Evolutionary conservation across 208 protist species (phyloP).

Genomic region (Leishmania major): DNA sequence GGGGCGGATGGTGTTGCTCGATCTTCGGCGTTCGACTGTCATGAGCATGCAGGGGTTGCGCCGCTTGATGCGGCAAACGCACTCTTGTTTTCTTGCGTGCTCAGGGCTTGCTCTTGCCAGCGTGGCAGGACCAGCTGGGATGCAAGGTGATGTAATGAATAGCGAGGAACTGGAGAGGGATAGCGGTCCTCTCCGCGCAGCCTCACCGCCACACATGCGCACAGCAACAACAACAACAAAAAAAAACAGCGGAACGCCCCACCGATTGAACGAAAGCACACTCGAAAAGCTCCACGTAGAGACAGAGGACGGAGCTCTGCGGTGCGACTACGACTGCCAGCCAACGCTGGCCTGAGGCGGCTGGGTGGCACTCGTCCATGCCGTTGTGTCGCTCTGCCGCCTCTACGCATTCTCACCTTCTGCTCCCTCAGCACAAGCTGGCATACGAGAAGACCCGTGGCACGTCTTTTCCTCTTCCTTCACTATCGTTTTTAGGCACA

Average conservation of each 20-base stretch:
- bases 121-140: background rate
- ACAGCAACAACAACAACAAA: too few relatives aligned
- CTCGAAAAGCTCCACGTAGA: background rate
- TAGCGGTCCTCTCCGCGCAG: background rate
- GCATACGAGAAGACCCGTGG: too few relatives aligned
- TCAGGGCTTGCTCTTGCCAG: background rate
- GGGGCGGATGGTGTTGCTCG: background rate
- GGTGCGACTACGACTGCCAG: background rate
- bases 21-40: background rate
- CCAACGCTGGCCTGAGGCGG: background rate
- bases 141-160: background rate
- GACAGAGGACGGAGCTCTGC: background rate
- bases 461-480: background rate
- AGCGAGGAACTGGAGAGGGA: background rate
- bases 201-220: background rate
- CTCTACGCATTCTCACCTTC: conserved; percentile 4
- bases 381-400: background rate
- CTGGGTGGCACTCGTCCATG: background rate
- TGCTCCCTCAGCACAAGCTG: background rate
- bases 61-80: background rate
- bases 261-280: background rate
- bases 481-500: background rate
- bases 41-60: too few relatives aligned
- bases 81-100: background rate
- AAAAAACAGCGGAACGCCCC: background rate